phyloP scores from a whole-genome alignment of 345 rosid species.

The Clausena lansium region DNA sequence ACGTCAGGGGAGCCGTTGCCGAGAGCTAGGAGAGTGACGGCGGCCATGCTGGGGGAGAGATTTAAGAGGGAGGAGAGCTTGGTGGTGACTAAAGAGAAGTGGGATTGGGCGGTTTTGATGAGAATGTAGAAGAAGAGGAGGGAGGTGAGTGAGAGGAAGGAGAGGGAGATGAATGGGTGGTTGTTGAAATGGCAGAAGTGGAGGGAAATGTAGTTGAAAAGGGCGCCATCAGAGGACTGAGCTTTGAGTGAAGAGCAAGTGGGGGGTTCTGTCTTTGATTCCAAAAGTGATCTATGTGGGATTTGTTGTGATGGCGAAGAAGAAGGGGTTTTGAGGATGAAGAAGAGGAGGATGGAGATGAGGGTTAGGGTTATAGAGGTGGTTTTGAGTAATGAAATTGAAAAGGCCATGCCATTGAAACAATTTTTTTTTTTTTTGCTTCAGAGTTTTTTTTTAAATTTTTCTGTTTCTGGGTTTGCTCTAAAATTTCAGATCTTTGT shows the following conservation, averaged over 20 bases:
- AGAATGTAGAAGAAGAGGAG: conserved; percentile 79
- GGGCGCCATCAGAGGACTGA: conserved; percentile 31
- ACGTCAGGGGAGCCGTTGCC: conserved; percentile 98
- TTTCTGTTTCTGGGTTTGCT: not conserved
- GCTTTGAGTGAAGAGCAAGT: conserved; percentile 35
- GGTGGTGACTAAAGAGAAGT: conserved; percentile 87
- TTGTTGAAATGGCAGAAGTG: conserved; percentile 57
- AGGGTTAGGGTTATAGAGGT: conserved; percentile 42
- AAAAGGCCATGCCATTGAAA: conserved; percentile 53
- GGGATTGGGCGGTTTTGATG: conserved; percentile 91
- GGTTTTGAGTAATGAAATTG: conserved; percentile 28
- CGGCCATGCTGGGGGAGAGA: conserved; percentile 89
- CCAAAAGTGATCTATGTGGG: conserved; percentile 52
- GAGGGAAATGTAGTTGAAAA: conserved; percentile 63
- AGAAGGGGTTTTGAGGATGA: conserved; percentile 34
- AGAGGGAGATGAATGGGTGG: conserved; percentile 52
- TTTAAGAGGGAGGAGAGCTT: conserved; percentile 65
- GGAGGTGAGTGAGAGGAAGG: conserved; percentile 52
- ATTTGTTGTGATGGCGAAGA: conserved; percentile 17
- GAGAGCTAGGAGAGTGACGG: conserved; percentile 84
- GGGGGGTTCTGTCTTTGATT: not conserved
- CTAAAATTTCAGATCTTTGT: not conserved
- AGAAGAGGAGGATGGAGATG: conserved; percentile 42
- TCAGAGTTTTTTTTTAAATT: not conserved
- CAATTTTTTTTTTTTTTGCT: not conserved